phyloP scores from a whole-genome alignment of 208 protist species.

The Wallacemonas sp. region DNA sequence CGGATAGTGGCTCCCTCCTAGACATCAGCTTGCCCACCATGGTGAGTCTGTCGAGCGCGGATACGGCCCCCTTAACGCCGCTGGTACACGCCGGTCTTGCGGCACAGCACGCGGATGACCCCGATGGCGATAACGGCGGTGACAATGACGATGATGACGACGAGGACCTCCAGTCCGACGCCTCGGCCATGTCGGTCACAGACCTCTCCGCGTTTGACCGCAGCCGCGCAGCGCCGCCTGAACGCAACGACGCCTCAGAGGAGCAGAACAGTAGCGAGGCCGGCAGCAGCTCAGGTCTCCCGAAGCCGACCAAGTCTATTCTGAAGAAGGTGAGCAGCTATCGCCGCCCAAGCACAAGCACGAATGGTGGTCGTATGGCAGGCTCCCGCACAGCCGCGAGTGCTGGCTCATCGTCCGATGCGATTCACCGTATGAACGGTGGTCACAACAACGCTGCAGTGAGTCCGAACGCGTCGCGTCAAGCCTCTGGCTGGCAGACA shows the following conservation, averaged over 20 bases:
- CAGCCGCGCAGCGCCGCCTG: too few species aligned
- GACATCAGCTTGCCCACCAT: too few species aligned
- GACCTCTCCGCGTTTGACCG: background rate
- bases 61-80: too few species aligned
- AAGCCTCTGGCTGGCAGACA: background rate
- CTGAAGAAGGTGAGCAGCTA: conserved; percentile 24
- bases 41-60: too few species aligned
- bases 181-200: background rate
- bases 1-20: too few species aligned
- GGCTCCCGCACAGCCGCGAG: too few species aligned
- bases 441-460: too few species aligned
- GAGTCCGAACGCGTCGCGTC: too few species aligned
- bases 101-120: background rate
- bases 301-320: conserved; percentile 9
- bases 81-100: background rate
- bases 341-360: background rate
- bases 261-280: background rate
- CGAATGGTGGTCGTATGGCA: too few species aligned
- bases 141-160: background rate
- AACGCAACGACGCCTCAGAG: too few species aligned
- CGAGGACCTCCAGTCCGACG: background rate
- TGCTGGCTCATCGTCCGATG: too few species aligned
- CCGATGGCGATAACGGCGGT: background rate
- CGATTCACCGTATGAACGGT: too few species aligned
- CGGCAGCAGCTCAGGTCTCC: background rate